Conservation (phyloP, 768 basidiomycete species). For the Hypsizygus marmoreus region DNA sequence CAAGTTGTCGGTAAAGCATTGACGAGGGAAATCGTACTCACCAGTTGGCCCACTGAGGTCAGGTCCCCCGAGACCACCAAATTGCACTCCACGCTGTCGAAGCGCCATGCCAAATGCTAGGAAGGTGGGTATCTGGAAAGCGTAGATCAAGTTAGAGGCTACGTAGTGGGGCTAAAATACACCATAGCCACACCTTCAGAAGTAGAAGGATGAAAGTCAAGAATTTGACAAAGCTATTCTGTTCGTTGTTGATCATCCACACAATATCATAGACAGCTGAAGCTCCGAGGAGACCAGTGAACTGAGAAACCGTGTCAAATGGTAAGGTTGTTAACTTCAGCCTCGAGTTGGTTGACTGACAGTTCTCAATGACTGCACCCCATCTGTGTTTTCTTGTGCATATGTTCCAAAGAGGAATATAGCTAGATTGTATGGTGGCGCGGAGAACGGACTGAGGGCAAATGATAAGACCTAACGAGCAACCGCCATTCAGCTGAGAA, state of each 20-base stretch:
- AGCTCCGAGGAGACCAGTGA: slow-evolving; percentile 59
- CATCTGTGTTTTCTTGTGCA: slow-evolving; percentile 69
- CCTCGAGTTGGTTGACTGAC: no score
- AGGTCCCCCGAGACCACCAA: slow-evolving; percentile 47
- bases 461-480: slow-evolving; percentile 60
- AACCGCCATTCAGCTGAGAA: neutral
- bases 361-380: slow-evolving; percentile 60
- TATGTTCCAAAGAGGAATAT: slow-evolving; percentile 79
- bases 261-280: slow-evolving; percentile 72
- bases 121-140: slow-evolving; percentile 58
- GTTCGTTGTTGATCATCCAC: slow-evolving; percentile 62
- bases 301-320: no score
- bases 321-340: no score
- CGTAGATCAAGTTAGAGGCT: neutral
- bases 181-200: slow-evolving; percentile 48
- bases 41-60: slow-evolving; percentile 62
- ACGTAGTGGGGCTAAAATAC: neutral
- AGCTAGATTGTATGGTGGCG: slow-evolving; percentile 79
- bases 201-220: slow-evolving; percentile 56
- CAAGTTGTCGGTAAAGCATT: slow-evolving; percentile 7
- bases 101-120: slow-evolving; percentile 51
- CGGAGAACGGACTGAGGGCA: slow-evolving; percentile 50
- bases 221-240: slow-evolving; percentile 56
- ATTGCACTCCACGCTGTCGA: slow-evolving; percentile 59
- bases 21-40: slow-evolving; percentile 21